These are phyloP conservation scores for Globisporangium heterothallicum DNA, from an alignment of 352 stramenopile genomes.

Conservation along the genomic window DNA sequence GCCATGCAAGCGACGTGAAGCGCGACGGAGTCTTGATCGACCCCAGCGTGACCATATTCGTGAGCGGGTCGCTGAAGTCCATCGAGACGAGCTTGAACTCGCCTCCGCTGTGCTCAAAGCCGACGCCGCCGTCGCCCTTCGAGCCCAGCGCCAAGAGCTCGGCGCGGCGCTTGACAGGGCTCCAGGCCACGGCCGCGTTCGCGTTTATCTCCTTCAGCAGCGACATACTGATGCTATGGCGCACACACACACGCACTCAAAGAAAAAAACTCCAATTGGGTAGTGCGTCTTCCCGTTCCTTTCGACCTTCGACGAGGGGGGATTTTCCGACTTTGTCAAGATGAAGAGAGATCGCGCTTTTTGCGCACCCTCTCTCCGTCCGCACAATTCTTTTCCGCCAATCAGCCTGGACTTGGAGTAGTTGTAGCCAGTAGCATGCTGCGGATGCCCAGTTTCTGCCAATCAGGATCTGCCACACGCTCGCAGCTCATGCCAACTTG, in stretches of 20 bases:
- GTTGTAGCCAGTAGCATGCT: neutral
- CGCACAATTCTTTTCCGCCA: constrained; percentile 4
- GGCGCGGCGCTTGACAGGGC: constrained; percentile 62
- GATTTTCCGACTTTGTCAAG: constrained; percentile 8
- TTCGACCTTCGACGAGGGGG: constrained; percentile 5
- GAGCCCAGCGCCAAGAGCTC: constrained; percentile 84
- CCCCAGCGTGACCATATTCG: constrained; percentile 72
- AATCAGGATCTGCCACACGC: constrained; percentile 33
- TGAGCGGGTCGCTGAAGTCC: constrained; percentile 74
- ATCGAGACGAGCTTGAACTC: constrained; percentile 96
- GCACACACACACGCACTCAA: too few species aligned
- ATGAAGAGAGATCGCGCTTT: constrained; percentile 7
- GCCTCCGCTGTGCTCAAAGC: constrained; percentile 97
- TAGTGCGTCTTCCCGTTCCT: neutral
- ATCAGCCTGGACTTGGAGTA: neutral
- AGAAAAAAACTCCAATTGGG: neutral
- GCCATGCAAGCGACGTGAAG: constrained; percentile 94
- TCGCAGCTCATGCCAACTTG: neutral
- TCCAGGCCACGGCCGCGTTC: constrained; percentile 87
- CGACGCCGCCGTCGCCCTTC: constrained; percentile 93
- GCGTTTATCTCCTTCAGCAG: constrained; percentile 89
- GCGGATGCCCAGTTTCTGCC: constrained; percentile 8
- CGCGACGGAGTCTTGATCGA: constrained; percentile 88
- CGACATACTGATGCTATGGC: too few species aligned
- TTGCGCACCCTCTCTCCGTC: neutral